A percentile compares a stretch with the other conserved stretches of the same genome.
These are phyloP conservation scores for Ramicandelaber brevisporus DNA, from an alignment of 192 early-diverging fungal genomes.

Conservation along the genomic window DNA sequence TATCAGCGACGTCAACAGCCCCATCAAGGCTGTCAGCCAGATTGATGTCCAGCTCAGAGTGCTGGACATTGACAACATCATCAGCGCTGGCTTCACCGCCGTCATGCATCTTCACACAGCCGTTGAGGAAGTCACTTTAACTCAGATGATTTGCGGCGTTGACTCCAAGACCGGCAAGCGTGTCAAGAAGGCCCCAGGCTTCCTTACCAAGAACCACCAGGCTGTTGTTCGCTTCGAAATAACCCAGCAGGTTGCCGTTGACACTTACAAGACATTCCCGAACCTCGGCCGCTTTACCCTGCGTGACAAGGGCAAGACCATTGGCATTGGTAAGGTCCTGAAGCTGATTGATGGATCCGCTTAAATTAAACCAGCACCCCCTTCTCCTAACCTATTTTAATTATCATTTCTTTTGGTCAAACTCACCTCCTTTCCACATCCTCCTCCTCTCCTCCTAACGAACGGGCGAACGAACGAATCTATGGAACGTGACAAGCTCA, in stretches of 20 bases:
- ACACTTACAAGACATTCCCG: slow-evolving; percentile 61
- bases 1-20: slow-evolving; percentile 46
- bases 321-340: slow-evolving; percentile 82
- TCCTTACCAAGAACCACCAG: slow-evolving; percentile 78
- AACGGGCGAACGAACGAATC: too few relatives aligned
- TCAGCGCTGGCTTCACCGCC: slow-evolving; percentile 82
- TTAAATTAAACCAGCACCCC: too few relatives aligned
- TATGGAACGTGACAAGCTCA: too few relatives aligned
- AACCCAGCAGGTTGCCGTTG: slow-evolving; percentile 51
- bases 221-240: slow-evolving; percentile 70
- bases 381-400: too few relatives aligned
- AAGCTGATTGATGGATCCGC: slow-evolving; percentile 26
- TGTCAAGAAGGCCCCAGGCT: slow-evolving; percentile 70
- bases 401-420: too few relatives aligned
- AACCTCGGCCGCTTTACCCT: slow-evolving; percentile 96
- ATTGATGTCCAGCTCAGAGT: slow-evolving; percentile 81
- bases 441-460: too few relatives aligned
- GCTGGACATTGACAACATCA: slow-evolving; percentile 85
- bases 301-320: slow-evolving; percentile 70
- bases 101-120: slow-evolving; percentile 79
- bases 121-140: slow-evolving; percentile 66
- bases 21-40: slow-evolving; percentile 44
- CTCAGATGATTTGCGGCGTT: slow-evolving; percentile 62
- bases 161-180: slow-evolving; percentile 83
- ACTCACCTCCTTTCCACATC: too few relatives aligned